Evolutionary conservation across 2,329 filamentous ascomycete genomes (phyloP).

Genomic region (Penicillium expansum): DNA sequence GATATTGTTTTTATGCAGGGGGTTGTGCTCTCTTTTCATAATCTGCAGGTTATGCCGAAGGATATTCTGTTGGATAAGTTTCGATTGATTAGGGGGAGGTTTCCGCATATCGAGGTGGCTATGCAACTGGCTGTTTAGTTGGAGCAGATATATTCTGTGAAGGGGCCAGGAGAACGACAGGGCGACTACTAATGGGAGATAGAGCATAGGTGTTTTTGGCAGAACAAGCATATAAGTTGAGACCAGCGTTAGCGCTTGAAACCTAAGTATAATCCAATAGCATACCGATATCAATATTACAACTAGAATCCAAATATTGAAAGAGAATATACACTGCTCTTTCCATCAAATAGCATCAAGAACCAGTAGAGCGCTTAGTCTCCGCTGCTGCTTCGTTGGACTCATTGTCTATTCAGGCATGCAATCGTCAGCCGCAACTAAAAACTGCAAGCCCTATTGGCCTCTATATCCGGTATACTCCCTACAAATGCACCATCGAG

Average conservation of each 20-base stretch:
- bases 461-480: too few relatives aligned
- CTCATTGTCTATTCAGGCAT: too few relatives aligned
- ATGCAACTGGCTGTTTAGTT: slow-evolving; percentile 22
- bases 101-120: slow-evolving; percentile 18
- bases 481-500: too few relatives aligned
- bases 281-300: slow-evolving; percentile 21
- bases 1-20: slow-evolving; percentile 55
- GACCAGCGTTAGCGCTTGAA: not conserved
- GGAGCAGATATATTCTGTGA: not conserved
- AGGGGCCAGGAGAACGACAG: not conserved
- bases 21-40: slow-evolving; percentile 52
- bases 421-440: too few relatives aligned
- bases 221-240: not conserved
- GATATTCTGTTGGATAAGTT: slow-evolving; percentile 46
- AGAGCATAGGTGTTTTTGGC: not conserved
- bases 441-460: too few relatives aligned
- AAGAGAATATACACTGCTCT: too few relatives aligned
- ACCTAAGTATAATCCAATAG: slow-evolving; percentile 6
- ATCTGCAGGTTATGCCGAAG: slow-evolving; percentile 48
- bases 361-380: too few relatives aligned
- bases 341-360: too few relatives aligned
- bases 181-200: not conserved
- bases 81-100: slow-evolving; percentile 29
- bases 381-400: too few relatives aligned
- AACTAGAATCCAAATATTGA: too few relatives aligned